Evolutionary conservation across 2,329 filamentous ascomycete genomes (phyloP).

Genomic region (Paraconiothyrium sp.): DNA sequence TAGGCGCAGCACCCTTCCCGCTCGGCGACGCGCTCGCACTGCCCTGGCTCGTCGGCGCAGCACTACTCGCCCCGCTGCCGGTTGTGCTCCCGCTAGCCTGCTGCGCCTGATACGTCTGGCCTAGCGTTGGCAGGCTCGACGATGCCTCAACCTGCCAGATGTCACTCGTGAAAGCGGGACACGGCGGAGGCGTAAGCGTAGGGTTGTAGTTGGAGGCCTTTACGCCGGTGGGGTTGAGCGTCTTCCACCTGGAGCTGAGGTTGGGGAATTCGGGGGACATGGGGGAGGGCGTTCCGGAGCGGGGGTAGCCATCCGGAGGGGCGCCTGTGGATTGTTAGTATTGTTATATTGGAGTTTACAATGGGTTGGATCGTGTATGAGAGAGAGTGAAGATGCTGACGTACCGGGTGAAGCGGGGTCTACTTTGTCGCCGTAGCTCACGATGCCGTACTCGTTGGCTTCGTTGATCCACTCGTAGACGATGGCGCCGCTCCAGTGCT

Average conservation of each 20-base stretch:
- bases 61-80: constrained; percentile 12
- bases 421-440: constrained; percentile 75
- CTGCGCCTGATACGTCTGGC: constrained; percentile 48
- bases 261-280: constrained; percentile 81
- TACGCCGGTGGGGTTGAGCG: constrained; percentile 74
- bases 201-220: constrained; percentile 72
- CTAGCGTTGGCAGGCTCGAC: constrained; percentile 74
- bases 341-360: background rate
- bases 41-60: constrained; percentile 12
- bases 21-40: constrained; percentile 17
- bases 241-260: constrained; percentile 79
- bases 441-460: constrained; percentile 81
- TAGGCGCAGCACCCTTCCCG: constrained; percentile 27
- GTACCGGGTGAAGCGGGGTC: constrained; percentile 53
- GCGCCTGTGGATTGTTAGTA: constrained; percentile 27
- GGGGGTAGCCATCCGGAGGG: constrained; percentile 73
- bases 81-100: constrained; percentile 24
- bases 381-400: background rate
- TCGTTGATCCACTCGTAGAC: constrained; percentile 93
- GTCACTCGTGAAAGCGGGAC: constrained; percentile 73
- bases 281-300: constrained; percentile 77
- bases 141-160: constrained; percentile 79
- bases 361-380: no score
- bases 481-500: constrained; percentile 78
- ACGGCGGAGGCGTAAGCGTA: constrained; percentile 69